Evolutionary conservation across 495 filamentous ascomycete species (phyloP).

Genomic region (Hypoxylon crocopeplum): DNA sequence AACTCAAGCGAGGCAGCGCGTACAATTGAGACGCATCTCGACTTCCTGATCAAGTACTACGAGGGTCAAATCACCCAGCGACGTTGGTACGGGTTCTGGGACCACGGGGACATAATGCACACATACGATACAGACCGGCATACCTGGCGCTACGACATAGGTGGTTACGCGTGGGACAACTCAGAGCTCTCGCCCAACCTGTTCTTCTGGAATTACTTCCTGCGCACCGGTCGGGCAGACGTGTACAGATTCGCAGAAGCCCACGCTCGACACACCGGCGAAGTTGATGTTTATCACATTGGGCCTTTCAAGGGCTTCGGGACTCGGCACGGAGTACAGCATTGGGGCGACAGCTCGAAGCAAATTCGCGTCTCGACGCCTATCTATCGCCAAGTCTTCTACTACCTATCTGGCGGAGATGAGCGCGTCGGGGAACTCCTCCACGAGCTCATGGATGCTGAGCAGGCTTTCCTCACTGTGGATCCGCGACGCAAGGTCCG

Average conservation of each 20-base stretch:
- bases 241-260: conserved; percentile 58
- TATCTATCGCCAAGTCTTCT: conserved; percentile 53
- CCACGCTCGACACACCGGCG: conserved; percentile 55
- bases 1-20: conserved; percentile 17
- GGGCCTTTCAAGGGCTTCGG: conserved; percentile 57
- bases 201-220: conserved; percentile 60
- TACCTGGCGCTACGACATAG: conserved; percentile 60
- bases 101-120: conserved; percentile 59
- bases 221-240: conserved; percentile 54
- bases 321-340: conserved; percentile 60
- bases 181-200: conserved; percentile 60
- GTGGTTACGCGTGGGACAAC: conserved; percentile 63
- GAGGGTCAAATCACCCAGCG: conserved; percentile 52
- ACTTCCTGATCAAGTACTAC: conserved; percentile 55
- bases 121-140: conserved; percentile 58
- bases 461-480: conserved; percentile 50
- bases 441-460: conserved; percentile 48
- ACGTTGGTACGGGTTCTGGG: conserved; percentile 61
- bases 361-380: conserved; percentile 57
- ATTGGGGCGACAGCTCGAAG: conserved; percentile 58
- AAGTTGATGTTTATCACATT: conserved; percentile 59
- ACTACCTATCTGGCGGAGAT: conserved; percentile 54
- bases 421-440: conserved; percentile 55
- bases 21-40: conserved; percentile 49
- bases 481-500: conserved; percentile 58